Conservation (phyloP, 2,329 filamentous ascomycete species). For the Aspergillus sp. region DNA sequence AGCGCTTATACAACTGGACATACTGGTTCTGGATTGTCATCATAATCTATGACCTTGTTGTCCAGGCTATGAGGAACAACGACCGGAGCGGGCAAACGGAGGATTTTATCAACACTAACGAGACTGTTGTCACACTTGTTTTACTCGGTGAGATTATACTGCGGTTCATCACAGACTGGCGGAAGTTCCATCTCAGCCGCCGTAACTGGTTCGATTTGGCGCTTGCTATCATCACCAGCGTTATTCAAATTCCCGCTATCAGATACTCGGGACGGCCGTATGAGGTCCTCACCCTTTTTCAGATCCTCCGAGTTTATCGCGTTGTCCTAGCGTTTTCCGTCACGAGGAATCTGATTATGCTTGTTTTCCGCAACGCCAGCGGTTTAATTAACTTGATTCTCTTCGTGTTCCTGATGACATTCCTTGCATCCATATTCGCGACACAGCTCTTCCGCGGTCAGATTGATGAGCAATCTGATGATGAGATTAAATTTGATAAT, state of each 20-base stretch:
- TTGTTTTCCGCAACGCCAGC: slow-evolving; percentile 85
- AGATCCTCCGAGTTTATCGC: slow-evolving; percentile 88
- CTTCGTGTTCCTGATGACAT: slow-evolving; percentile 95
- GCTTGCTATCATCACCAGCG: slow-evolving; percentile 75
- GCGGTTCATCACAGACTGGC: slow-evolving; percentile 76
- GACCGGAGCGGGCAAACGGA: slow-evolving; percentile 64
- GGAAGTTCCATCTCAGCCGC: slow-evolving; percentile 70
- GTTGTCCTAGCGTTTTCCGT: slow-evolving; percentile 86
- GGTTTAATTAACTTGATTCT: slow-evolving; percentile 94
- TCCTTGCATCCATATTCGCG: slow-evolving; percentile 89
- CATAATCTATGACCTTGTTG: slow-evolving; percentile 77
- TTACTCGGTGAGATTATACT: slow-evolving; percentile 80
- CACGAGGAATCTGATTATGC: slow-evolving; percentile 77
- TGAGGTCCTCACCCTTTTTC: slow-evolving; percentile 87
- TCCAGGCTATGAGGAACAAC: slow-evolving; percentile 74
- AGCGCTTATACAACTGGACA: slow-evolving; percentile 72
- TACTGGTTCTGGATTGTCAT: slow-evolving; percentile 74
- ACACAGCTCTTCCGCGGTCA: slow-evolving; percentile 89
- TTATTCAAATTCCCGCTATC: slow-evolving; percentile 84
- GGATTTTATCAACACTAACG: slow-evolving; percentile 68
- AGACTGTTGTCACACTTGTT: slow-evolving; percentile 73
- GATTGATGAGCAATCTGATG: slow-evolving; percentile 64
- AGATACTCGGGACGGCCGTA: slow-evolving; percentile 70
- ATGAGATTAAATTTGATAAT: slow-evolving; percentile 78
- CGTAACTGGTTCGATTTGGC: slow-evolving; percentile 78